phyloP scores from a whole-genome alignment of 331 rosid species.

The Malus hybrid region DNA sequence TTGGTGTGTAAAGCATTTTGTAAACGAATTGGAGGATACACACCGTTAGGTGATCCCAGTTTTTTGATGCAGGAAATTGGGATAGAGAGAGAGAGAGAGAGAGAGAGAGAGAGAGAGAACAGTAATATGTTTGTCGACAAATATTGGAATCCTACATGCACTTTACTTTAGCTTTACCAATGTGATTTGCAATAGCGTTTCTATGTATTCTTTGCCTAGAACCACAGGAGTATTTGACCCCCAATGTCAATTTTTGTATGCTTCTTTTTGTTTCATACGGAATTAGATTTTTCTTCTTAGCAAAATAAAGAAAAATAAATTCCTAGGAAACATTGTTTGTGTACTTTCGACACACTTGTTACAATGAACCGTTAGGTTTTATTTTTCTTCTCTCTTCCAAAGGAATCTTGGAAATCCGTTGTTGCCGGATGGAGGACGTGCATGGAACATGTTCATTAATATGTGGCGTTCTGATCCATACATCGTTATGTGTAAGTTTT shows the following conservation, averaged over 20 bases:
- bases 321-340: too few species aligned
- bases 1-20: slow-evolving; percentile 26
- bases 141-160: neutral
- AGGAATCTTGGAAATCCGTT: neutral
- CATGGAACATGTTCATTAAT: too few species aligned
- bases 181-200: slow-evolving; percentile 23
- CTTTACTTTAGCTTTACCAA: slow-evolving; percentile 10
- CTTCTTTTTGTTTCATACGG: neutral
- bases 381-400: too few species aligned
- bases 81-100: slow-evolving; percentile 23
- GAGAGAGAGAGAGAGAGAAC: slow-evolving; percentile 16
- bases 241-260: neutral
- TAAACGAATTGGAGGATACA: slow-evolving; percentile 27
- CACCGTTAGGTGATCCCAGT: slow-evolving; percentile 25
- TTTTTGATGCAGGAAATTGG: slow-evolving; percentile 42
- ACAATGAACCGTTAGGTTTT: neutral
- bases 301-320: neutral
- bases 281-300: neutral
- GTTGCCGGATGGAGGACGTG: too few species aligned
- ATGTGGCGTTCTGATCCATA: too few species aligned
- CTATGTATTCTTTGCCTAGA: slow-evolving; percentile 9
- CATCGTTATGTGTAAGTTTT: too few species aligned
- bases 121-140: slow-evolving; percentile 21
- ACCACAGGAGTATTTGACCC: neutral
- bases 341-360: neutral